phyloP scores from a whole-genome alignment of 176 grass and related monocot genomes.

The Hyparrhenia diplandra region DNA sequence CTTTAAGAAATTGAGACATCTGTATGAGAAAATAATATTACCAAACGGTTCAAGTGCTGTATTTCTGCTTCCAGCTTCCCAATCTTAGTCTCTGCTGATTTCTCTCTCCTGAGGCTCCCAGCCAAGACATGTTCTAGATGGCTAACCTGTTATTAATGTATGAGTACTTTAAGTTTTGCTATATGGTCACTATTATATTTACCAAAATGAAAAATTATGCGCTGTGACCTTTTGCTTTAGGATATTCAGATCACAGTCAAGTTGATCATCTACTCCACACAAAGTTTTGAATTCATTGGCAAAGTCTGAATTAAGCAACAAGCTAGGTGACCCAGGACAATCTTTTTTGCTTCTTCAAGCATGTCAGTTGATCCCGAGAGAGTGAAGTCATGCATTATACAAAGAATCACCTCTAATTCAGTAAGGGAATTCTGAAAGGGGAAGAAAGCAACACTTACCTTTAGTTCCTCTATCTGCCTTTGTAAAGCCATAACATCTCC shows the following conservation, averaged over 20 bases:
- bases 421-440: not conserved
- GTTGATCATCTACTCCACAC: constrained; percentile 31
- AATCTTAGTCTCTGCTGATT: constrained; percentile 51
- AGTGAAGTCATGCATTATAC: constrained; percentile 4
- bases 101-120: constrained; percentile 87
- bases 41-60: constrained; percentile 70
- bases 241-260: constrained; percentile 39
- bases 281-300: constrained; percentile 43
- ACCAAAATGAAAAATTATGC: not conserved
- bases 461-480: constrained; percentile 80
- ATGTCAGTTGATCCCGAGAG: constrained; percentile 60
- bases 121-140: constrained; percentile 69
- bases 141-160: constrained; percentile 47
- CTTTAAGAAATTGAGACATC: not conserved
- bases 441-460: constrained; percentile 35
- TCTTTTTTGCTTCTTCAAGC: constrained; percentile 59
- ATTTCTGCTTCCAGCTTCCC: constrained; percentile 73
- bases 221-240: constrained; percentile 60
- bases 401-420: not conserved
- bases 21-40: constrained; percentile 37
- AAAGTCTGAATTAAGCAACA: constrained; percentile 44
- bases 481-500: constrained; percentile 85
- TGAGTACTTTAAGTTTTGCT: not conserved
- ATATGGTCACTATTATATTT: constrained; percentile 21
- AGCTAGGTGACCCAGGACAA: constrained; percentile 37